Conservation (phyloP, 2,329 filamentous ascomycete genomes). For the Rhinocladiella similis region DNA sequence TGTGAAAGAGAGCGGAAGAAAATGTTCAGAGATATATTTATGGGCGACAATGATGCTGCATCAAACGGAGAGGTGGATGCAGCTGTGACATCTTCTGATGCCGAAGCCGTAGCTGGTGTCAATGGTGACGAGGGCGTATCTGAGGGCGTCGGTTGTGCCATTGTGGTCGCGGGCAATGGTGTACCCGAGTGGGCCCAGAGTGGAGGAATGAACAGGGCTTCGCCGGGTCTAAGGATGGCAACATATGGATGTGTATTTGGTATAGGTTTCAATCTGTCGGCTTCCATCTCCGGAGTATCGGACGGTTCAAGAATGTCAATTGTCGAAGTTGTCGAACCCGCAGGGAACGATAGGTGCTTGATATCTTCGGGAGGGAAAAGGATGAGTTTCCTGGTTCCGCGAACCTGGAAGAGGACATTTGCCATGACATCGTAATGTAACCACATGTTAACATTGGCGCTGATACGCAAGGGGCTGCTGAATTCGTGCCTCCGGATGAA, state of each 20-base stretch:
- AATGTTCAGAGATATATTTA: conserved; percentile 81
- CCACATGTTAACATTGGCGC: conserved; percentile 82
- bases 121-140: conserved; percentile 26
- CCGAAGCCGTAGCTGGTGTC: too few relatives aligned
- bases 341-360: conserved; percentile 65
- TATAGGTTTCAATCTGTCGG: conserved; percentile 52
- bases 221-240: conserved; percentile 66
- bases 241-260: conserved; percentile 68
- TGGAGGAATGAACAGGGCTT: conserved; percentile 77
- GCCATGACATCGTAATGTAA: conserved; percentile 88
- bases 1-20: conserved; percentile 73
- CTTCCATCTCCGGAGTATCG: conserved; percentile 22
- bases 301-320: conserved; percentile 65
- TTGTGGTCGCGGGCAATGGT: conserved; percentile 43
- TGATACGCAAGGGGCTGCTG: conserved; percentile 77
- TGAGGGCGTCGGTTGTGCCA: neutral
- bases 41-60: conserved; percentile 18
- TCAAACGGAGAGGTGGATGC: neutral
- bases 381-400: conserved; percentile 69
- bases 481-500: conserved; percentile 65
- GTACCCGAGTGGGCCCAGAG: conserved; percentile 80
- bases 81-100: neutral
- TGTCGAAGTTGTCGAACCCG: conserved; percentile 78
- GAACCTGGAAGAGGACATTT: conserved; percentile 79
- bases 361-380: conserved; percentile 80